These are phyloP conservation scores for Coemansia sp. DNA, from an alignment of 192 early-diverging fungal species.

Conservation along the genomic window DNA sequence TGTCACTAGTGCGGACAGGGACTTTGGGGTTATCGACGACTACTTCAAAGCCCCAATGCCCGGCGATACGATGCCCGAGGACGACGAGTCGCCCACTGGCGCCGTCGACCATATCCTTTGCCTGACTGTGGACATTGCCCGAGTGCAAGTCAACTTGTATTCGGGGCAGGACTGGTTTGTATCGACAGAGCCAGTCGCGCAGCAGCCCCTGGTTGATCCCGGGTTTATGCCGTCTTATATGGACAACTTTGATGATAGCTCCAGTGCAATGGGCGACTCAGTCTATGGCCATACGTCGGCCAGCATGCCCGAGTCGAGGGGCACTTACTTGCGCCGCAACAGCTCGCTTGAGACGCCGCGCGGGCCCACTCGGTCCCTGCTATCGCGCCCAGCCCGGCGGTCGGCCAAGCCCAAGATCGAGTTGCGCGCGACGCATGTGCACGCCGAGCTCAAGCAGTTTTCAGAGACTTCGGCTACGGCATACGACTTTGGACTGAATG, in stretches of 20 bases:
- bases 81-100: neutral
- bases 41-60: constrained; percentile 43
- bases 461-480: constrained; percentile 36
- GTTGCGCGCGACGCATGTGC: constrained; percentile 45
- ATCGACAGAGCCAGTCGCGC: constrained; percentile 13
- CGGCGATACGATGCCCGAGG: constrained; percentile 28
- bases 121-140: constrained; percentile 34
- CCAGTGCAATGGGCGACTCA: constrained; percentile 5
- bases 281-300: constrained; percentile 23
- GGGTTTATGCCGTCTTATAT: constrained; percentile 40
- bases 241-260: constrained; percentile 32
- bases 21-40: constrained; percentile 47
- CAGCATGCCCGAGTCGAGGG: constrained; percentile 46
- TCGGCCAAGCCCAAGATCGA: constrained; percentile 50
- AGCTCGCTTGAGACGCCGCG: constrained; percentile 26
- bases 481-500: constrained; percentile 39
- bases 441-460: constrained; percentile 47
- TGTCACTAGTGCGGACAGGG: neutral
- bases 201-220: constrained; percentile 12
- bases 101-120: constrained; percentile 18
- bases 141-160: constrained; percentile 44
- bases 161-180: constrained; percentile 54
- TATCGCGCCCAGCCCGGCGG: constrained; percentile 16
- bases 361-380: neutral
- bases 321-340: constrained; percentile 7